Conservation (phyloP, 2,329 filamentous ascomycete genomes). For the Phyllosticta capitalensis region DNA sequence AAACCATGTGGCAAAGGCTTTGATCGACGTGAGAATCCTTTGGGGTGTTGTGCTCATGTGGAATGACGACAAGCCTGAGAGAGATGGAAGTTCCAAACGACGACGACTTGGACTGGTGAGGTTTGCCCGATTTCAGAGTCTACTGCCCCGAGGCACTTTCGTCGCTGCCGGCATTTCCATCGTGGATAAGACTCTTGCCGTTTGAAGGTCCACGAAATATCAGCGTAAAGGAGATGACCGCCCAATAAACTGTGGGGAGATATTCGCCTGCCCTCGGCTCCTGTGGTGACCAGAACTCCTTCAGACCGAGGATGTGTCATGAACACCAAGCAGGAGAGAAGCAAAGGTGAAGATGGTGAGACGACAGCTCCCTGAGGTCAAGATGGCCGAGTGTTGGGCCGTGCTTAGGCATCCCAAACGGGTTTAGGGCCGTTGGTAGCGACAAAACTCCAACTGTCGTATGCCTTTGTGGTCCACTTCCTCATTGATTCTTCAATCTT, state of each 20-base stretch:
- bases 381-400: background rate
- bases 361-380: background rate
- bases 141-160: background rate
- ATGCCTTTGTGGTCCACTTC: background rate
- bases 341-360: background rate
- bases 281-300: background rate
- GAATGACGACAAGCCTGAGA: background rate
- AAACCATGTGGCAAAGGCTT: background rate
- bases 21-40: background rate
- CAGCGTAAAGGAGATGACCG: background rate
- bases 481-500: background rate
- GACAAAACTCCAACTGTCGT: background rate
- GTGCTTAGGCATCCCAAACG: background rate
- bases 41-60: background rate
- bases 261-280: background rate
- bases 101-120: background rate
- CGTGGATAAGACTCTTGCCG: background rate
- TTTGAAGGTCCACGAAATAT: background rate
- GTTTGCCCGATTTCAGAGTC: background rate
- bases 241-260: background rate
- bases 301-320: background rate
- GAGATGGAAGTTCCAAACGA: background rate
- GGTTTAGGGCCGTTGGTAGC: background rate
- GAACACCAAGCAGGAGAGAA: background rate
- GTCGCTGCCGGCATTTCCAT: background rate